phyloP scores from a whole-genome alignment of 495 filamentous ascomycete genomes.

The Penicillium nucicola region DNA sequence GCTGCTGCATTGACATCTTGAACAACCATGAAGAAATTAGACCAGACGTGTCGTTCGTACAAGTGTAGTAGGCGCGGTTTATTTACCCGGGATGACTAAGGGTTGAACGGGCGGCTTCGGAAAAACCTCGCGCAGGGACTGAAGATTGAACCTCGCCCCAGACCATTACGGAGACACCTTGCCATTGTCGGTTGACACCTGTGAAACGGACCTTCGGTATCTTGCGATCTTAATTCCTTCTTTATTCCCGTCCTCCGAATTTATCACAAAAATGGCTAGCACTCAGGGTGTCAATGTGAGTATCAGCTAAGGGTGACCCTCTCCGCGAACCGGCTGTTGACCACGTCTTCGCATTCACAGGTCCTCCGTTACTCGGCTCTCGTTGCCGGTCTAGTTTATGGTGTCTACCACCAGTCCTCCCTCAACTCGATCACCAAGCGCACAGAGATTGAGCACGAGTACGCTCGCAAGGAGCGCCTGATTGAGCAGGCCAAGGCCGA shows the following conservation, averaged over 20 bases:
- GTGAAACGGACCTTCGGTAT: constrained; percentile 34
- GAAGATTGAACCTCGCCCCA: constrained; percentile 39
- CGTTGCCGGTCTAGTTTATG: constrained; percentile 83
- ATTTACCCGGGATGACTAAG: constrained; percentile 47
- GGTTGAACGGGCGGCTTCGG: constrained; percentile 38
- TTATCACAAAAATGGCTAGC: constrained; percentile 41
- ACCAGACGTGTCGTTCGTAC: constrained; percentile 11
- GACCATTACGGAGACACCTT: constrained; percentile 32
- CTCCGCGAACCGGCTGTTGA: constrained; percentile 18
- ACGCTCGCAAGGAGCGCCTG: constrained; percentile 78
- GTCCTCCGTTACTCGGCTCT: constrained; percentile 94
- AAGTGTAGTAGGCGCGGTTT: constrained; percentile 15
- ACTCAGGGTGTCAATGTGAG: constrained; percentile 51
- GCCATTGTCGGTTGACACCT: constrained; percentile 43
- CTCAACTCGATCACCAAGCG: constrained; percentile 65
- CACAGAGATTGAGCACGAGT: constrained; percentile 69
- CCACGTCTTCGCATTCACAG: constrained; percentile 45
- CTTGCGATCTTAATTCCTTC: constrained; percentile 20
- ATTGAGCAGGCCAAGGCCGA: constrained; percentile 90
- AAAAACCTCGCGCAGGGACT: constrained; percentile 49
- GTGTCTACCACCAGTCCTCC: constrained; percentile 81
- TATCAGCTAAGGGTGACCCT: constrained; percentile 15
- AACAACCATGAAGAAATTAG: constrained; percentile 6
- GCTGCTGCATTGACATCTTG: constrained; percentile 67
- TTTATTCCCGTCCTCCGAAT: constrained; percentile 22